A percentile compares a stretch with the other conserved stretches of the same genome.
Evolutionary conservation across 352 stramenopile species (phyloP).

Genomic region (Globisporangium cystogenes): DNA sequence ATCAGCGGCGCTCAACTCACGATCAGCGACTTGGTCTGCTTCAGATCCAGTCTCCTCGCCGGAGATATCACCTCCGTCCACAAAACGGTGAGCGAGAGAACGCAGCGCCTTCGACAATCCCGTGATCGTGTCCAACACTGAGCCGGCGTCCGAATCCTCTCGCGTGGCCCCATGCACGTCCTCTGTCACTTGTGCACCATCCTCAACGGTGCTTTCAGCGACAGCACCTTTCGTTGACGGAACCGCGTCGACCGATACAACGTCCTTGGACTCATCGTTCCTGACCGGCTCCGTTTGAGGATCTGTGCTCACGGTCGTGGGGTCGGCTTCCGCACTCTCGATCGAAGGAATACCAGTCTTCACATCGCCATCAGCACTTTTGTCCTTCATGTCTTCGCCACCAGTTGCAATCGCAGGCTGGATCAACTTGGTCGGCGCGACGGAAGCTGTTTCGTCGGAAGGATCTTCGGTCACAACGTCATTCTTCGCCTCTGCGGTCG

Average conservation of each 20-base stretch:
- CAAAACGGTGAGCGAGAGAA: constrained; percentile 9
- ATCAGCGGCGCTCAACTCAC: background rate
- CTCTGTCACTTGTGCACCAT: background rate
- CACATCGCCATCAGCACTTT: background rate
- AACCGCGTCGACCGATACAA: background rate
- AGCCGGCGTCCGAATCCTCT: background rate
- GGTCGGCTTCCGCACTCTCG: background rate
- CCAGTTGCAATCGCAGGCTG: background rate
- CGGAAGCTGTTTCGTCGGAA: background rate
- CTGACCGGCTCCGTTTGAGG: background rate
- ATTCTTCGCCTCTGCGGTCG: background rate
- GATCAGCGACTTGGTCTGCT: background rate
- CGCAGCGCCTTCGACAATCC: constrained; percentile 14
- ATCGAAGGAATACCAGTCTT: background rate
- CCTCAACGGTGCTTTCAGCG: background rate
- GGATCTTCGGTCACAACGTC: background rate
- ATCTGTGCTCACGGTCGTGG: background rate
- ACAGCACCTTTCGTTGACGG: background rate
- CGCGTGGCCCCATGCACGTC: background rate
- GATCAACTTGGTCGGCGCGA: background rate
- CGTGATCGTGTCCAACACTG: constrained; percentile 1
- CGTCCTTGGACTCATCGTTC: background rate
- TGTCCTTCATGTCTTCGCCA: background rate
- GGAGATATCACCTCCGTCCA: constrained; percentile 6
- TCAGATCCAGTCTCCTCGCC: background rate